Evolutionary conservation across 2,329 filamentous ascomycete species (phyloP).

Genomic region (Neopestalotiopsis clavispora): DNA sequence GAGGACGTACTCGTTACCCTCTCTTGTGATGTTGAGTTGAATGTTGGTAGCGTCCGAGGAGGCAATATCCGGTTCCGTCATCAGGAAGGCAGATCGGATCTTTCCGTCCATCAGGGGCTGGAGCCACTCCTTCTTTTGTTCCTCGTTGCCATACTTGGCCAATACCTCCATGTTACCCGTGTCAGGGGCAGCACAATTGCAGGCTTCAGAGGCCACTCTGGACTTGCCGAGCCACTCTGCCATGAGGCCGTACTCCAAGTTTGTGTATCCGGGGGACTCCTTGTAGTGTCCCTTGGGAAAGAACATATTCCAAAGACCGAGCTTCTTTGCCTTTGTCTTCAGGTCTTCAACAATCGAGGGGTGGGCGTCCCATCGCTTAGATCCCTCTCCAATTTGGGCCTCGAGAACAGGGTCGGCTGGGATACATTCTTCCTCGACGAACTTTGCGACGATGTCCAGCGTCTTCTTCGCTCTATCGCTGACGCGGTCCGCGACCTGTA

Average conservation of each 20-base stretch:
- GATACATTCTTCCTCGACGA: slow-evolving; percentile 95
- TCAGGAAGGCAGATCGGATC: slow-evolving; percentile 89
- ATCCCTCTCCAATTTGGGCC: slow-evolving; percentile 79
- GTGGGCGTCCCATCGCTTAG: slow-evolving; percentile 78
- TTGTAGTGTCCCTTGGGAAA: slow-evolving; percentile 93
- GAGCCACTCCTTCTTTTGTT: slow-evolving; percentile 85
- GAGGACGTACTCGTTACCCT: slow-evolving; percentile 88
- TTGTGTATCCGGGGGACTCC: slow-evolving; percentile 91
- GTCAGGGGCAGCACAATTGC: slow-evolving; percentile 89
- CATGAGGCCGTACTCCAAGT: slow-evolving; percentile 97
- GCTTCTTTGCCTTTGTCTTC: slow-evolving; percentile 79
- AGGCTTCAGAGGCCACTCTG: slow-evolving; percentile 80
- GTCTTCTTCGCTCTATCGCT: slow-evolving; percentile 85
- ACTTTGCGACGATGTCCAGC: slow-evolving; percentile 88
- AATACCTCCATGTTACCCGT: slow-evolving; percentile 96
- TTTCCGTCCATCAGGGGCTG: slow-evolving; percentile 80
- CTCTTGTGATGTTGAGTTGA: slow-evolving; percentile 77
- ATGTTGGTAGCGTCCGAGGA: slow-evolving; percentile 95
- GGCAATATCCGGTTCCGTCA: slow-evolving; percentile 90
- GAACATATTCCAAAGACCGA: slow-evolving; percentile 99
- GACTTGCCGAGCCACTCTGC: slow-evolving; percentile 94
- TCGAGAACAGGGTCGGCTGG: slow-evolving; percentile 81
- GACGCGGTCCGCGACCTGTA: slow-evolving; percentile 61
- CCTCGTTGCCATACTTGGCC: slow-evolving; percentile 86
- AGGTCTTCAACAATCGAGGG: slow-evolving; percentile 86